phyloP scores from a whole-genome alignment of 768 basidiomycete genomes.

The Suillus plorans region DNA sequence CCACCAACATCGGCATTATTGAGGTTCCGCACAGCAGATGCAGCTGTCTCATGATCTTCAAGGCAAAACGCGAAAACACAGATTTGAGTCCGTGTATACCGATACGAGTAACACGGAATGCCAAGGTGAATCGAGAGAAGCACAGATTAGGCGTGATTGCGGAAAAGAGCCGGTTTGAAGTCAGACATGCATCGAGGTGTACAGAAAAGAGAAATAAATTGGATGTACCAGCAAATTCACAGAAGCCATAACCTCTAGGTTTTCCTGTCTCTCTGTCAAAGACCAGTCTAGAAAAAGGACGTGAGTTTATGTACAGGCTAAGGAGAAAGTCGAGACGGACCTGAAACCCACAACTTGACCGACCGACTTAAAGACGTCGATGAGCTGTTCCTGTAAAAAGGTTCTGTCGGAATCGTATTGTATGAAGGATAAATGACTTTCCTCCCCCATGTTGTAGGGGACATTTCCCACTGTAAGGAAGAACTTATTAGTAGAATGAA shows the following conservation, averaged over 20 bases:
- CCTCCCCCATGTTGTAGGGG: slow-evolving; percentile 87
- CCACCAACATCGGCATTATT: slow-evolving; percentile 93
- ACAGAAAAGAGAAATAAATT: slow-evolving; percentile 28
- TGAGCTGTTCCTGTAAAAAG: slow-evolving; percentile 64
- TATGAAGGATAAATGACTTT: slow-evolving; percentile 20
- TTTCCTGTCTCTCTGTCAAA: slow-evolving; percentile 94
- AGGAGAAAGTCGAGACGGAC: slow-evolving; percentile 34
- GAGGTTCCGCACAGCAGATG: slow-evolving; percentile 93
- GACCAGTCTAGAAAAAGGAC: slow-evolving; percentile 56
- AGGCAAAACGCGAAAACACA: slow-evolving; percentile 9
- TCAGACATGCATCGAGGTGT: slow-evolving; percentile 34
- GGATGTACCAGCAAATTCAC: slow-evolving; percentile 85
- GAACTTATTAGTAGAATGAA: neutral
- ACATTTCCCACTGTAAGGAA: slow-evolving; percentile 72
- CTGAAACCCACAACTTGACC: slow-evolving; percentile 89
- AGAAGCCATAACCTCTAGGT: slow-evolving; percentile 91
- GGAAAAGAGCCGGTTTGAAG: slow-evolving; percentile 29
- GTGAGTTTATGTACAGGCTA: neutral
- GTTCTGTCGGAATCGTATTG: slow-evolving; percentile 9
- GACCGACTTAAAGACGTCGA: slow-evolving; percentile 85
- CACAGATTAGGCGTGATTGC: slow-evolving; percentile 10
- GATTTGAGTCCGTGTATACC: neutral
- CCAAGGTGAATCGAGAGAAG: slow-evolving; percentile 16
- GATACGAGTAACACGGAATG: slow-evolving; percentile 7
- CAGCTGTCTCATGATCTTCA: slow-evolving; percentile 92